A percentile compares a stretch with the other conserved stretches of the same genome.
These are phyloP conservation scores for Lipomyces mesembrius DNA, from an alignment of 805 yeast species.

Conservation along the genomic window DNA sequence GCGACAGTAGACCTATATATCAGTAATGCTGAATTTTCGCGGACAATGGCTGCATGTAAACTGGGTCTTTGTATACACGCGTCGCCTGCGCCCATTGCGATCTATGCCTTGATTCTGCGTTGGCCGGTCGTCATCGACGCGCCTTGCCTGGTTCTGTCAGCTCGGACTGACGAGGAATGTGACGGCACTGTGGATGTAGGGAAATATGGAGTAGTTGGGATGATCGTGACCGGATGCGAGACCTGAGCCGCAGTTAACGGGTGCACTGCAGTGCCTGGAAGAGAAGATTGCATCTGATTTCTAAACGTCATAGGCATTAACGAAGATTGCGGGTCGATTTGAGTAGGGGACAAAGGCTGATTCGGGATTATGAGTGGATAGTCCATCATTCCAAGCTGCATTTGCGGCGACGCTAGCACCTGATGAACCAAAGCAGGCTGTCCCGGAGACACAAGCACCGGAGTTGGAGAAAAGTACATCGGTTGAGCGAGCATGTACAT, in stretches of 20 bases:
- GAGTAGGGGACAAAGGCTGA: background rate
- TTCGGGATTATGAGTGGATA: background rate
- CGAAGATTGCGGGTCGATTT: background rate
- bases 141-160: background rate
- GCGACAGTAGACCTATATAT: constrained; percentile 21
- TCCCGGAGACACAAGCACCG: background rate
- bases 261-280: background rate
- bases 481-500: background rate
- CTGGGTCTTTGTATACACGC: constrained; percentile 28
- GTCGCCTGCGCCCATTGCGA: constrained; percentile 32
- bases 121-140: background rate
- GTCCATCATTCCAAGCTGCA: background rate
- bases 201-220: background rate
- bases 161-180: background rate
- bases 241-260: background rate
- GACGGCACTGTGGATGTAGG: background rate
- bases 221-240: background rate
- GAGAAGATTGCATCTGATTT: background rate
- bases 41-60: constrained; percentile 33
- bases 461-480: constrained; percentile 1
- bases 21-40: constrained; percentile 21
- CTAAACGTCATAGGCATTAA: background rate
- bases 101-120: constrained; percentile 15
- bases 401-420: background rate
- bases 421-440: background rate